Evolutionary conservation across 441 rosid species (phyloP).

Genomic region (Bocquillonia castaneifolia): DNA sequence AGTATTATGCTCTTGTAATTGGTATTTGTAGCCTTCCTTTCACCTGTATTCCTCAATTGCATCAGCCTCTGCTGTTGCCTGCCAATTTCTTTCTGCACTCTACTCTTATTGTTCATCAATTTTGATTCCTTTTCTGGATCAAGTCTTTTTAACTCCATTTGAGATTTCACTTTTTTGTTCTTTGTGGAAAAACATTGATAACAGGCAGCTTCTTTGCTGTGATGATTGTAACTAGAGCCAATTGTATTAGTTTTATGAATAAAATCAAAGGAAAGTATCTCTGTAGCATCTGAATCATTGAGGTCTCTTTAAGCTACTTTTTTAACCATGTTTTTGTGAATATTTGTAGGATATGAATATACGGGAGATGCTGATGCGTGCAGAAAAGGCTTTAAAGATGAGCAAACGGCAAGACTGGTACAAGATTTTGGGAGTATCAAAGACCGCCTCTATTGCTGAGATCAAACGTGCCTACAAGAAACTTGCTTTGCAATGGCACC

Average conservation of each 20-base stretch:
- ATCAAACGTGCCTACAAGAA: constrained; percentile 92
- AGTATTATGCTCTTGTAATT: background rate
- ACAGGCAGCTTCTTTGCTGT: background rate
- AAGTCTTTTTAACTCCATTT: background rate
- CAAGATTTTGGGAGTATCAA: constrained; percentile 78
- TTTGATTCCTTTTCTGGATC: background rate
- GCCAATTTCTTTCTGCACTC: background rate
- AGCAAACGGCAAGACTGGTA: constrained; percentile 97
- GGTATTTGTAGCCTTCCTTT: background rate
- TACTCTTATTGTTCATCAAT: background rate
- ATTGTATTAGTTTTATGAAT: background rate
- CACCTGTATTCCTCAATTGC: background rate
- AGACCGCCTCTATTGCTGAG: constrained; percentile 68
- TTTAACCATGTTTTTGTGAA: background rate
- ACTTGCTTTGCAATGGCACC: constrained; percentile 97
- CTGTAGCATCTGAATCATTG: background rate
- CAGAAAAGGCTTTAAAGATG: constrained; percentile 93
- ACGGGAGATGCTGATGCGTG: constrained; percentile 70
- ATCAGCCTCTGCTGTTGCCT: background rate
- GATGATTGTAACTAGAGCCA: background rate
- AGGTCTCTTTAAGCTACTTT: background rate
- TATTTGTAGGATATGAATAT: constrained; percentile 70
- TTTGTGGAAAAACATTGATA: background rate
- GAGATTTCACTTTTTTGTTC: background rate
- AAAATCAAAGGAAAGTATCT: background rate